Base-by-base conservation (phyloP, 2,329 filamentous ascomycete species). In the Claviceps africana region DNA sequence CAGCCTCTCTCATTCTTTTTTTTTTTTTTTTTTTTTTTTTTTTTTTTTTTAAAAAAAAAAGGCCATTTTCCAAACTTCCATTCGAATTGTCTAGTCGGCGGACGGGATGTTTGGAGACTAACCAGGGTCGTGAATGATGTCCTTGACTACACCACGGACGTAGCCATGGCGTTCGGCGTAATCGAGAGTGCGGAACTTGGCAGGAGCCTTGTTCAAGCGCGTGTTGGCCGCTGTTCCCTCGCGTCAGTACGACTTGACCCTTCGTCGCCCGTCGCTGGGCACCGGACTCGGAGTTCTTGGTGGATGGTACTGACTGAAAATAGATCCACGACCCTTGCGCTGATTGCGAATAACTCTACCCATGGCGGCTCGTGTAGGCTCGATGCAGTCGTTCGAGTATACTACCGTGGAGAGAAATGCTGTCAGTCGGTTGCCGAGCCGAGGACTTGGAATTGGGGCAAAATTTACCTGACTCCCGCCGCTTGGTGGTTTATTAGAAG, bases 121-220 rank as follows among this genome's bases (percentile, higher is more conserved):
- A 64, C 93, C 93, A 67, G 90, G 83, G 77, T 98, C 93, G 84
- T 98, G 93, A 76, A 98, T 86, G 76, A 97, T 96, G 70, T 97
- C 88, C 83, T 93, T 95, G 71, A 98, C 90, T 61, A 97, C 82
- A 76, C 93, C 93, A 66, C 93, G 88, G 70, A 95, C 78, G 80
- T 98, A 98, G 67, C 93, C 93, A 82, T 97, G 91, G 71, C 88
- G 83, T 80, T 96, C 90, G 72, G 89, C 83, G 74, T 81, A 98
- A 74, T 98, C 93, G 82, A 96, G 87, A 65, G 82, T 88, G 75
- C 93, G 82, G 85, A 98, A 97, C 78, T 95, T 86, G 70, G 91
- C 73, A 55, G 69, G 70, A 55, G 69, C 70, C 83, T 97, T 96
- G 80, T 93, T 91, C 70, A 97, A 83, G 75, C 86, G 85, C 75